Evolutionary conservation across 805 yeast genomes (phyloP).

Genomic region (Kodamaea kaohsiungensis): DNA sequence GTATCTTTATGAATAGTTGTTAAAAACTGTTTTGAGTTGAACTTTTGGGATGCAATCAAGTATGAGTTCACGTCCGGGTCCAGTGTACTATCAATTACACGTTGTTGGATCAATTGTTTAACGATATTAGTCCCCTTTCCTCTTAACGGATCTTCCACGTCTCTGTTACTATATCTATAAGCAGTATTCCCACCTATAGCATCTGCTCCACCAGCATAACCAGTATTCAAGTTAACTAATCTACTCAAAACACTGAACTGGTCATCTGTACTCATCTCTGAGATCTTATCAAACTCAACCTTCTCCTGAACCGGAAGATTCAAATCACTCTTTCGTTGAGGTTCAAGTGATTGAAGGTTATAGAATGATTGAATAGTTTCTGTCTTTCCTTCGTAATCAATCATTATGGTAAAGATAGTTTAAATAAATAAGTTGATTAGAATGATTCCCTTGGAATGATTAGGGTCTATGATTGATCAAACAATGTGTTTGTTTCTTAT

Average conservation of each 20-base stretch:
- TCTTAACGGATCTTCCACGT: conserved; percentile 35
- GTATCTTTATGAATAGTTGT: conserved; percentile 39
- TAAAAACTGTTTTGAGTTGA: conserved; percentile 37
- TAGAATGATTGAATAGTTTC: conserved; percentile 31
- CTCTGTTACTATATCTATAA: conserved; percentile 17
- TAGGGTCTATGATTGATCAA: no score
- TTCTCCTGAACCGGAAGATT: conserved; percentile 14
- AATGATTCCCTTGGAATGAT: no score
- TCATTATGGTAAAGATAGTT: conserved; percentile 18
- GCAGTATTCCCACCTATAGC: conserved; percentile 9
- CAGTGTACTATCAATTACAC: conserved; percentile 24
- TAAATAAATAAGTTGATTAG: no score
- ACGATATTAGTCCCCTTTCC: conserved; percentile 33
- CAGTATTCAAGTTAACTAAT: conserved; percentile 19
- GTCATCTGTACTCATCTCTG: conserved; percentile 24
- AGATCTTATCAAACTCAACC: conserved; percentile 20
- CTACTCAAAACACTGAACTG: conserved; percentile 32
- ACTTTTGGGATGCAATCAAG: conserved; percentile 37
- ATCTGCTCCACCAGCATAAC: conserved; percentile 5
- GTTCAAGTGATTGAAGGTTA: conserved; percentile 24
- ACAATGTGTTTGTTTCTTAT: no score
- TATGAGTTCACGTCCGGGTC: conserved; percentile 35
- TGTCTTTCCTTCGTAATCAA: conserved; percentile 33
- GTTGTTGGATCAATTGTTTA: conserved; percentile 22
- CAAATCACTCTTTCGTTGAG: conserved; percentile 20